Conservation (phyloP, 305 asterid genomes). For the Nicotiana rustica region DNA sequence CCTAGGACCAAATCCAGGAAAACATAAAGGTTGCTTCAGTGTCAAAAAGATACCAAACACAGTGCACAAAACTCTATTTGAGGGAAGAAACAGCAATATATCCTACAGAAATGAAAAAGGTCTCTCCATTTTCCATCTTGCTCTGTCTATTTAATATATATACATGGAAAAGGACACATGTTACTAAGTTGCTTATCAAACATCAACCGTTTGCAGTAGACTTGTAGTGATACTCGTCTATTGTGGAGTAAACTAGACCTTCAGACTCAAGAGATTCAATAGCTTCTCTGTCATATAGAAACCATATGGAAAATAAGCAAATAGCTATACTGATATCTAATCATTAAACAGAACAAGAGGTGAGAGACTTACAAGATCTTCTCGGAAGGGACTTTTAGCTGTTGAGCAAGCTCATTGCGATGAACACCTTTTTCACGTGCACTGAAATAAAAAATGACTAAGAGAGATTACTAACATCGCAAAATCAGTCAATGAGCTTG, state of each 20-base stretch:
- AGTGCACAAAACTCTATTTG: not conserved
- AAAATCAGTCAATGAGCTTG: not conserved
- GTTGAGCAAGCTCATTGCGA: constrained; percentile 56
- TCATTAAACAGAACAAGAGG: constrained; percentile 34
- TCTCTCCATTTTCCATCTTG: not conserved
- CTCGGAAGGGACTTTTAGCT: constrained; percentile 57
- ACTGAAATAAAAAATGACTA: constrained; percentile 53
- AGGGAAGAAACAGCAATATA: not conserved
- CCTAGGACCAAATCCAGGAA: not conserved
- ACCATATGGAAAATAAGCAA: constrained; percentile 32
- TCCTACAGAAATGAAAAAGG: not conserved
- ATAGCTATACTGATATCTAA: not conserved
- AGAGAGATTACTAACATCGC: not conserved
- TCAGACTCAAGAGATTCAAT: constrained; percentile 65
- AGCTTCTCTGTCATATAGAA: constrained; percentile 57
- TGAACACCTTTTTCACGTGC: constrained; percentile 60
- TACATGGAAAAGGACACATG: not conserved
- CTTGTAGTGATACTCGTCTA: constrained; percentile 75
- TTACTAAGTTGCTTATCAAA: not conserved
- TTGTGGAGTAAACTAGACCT: constrained; percentile 69
- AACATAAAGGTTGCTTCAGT: not conserved
- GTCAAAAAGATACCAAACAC: not conserved
- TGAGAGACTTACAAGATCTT: constrained; percentile 55
- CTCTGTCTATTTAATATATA: not conserved
- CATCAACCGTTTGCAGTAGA: constrained; percentile 68